phyloP scores from a whole-genome alignment of 805 yeast species.

The Sugiyamaella mastotermitis region DNA sequence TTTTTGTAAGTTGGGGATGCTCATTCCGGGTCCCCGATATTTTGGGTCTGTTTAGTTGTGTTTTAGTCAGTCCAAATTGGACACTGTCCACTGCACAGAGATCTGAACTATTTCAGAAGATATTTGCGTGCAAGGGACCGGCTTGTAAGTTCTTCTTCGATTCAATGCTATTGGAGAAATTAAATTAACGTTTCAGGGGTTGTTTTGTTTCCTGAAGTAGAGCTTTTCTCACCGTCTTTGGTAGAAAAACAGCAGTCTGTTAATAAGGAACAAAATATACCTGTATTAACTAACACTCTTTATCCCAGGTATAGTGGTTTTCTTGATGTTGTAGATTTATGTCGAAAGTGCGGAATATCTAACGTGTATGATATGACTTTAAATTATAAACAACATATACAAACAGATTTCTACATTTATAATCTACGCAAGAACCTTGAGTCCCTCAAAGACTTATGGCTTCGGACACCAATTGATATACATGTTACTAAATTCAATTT shows the following conservation, averaged over 20 bases:
- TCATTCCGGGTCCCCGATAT: slow-evolving; percentile 58
- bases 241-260: slow-evolving; percentile 46
- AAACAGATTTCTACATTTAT: too few relatives aligned
- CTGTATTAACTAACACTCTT: slow-evolving; percentile 51
- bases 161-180: background rate
- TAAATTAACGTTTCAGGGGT: slow-evolving; percentile 44
- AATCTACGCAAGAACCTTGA: too few relatives aligned
- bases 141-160: background rate
- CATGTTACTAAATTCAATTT: too few relatives aligned
- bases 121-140: background rate
- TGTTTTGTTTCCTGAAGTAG: slow-evolving; percentile 80
- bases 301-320: slow-evolving; percentile 62
- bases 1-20: slow-evolving; percentile 64
- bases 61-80: slow-evolving; percentile 43
- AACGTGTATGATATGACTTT: slow-evolving; percentile 52
- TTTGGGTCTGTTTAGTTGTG: background rate
- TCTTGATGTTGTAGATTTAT: slow-evolving; percentile 21
- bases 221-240: slow-evolving; percentile 35
- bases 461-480: too few relatives aligned
- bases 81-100: background rate
- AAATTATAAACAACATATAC: too few relatives aligned
- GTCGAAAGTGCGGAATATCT: slow-evolving; percentile 22
- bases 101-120: background rate
- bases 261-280: slow-evolving; percentile 53
- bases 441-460: too few relatives aligned